A percentile compares a stretch with the other conserved stretches of the same genome.
phyloP scores from a whole-genome alignment of 176 grass and related monocot species.

The Lolium rigidum region DNA sequence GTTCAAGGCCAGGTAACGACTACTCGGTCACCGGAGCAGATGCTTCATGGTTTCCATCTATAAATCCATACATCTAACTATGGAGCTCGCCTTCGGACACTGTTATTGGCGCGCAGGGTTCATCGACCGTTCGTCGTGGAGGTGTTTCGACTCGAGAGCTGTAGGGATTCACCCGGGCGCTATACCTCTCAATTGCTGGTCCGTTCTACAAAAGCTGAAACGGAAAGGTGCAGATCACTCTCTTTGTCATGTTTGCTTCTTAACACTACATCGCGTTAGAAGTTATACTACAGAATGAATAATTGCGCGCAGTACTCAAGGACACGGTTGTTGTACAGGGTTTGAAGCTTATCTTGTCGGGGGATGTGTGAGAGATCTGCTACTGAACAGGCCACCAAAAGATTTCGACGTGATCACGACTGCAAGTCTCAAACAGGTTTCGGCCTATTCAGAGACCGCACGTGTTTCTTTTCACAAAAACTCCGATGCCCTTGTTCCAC shows the following conservation, averaged over 20 bases:
- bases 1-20: constrained; percentile 50
- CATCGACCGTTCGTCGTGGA: constrained; percentile 72
- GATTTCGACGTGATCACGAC: constrained; percentile 93
- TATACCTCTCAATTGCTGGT: constrained; percentile 56
- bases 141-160: constrained; percentile 59
- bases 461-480: constrained; percentile 26
- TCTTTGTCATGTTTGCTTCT: constrained; percentile 38
- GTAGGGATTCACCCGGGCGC: constrained; percentile 50
- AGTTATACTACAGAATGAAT: constrained; percentile 3
- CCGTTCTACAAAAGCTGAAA: constrained; percentile 57
- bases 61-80: neutral
- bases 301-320: constrained; percentile 36
- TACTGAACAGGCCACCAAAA: constrained; percentile 80
- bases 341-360: constrained; percentile 92
- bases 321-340: constrained; percentile 49
- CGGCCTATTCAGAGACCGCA: constrained; percentile 33
- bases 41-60: neutral
- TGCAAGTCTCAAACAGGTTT: constrained; percentile 84
- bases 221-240: constrained; percentile 52
- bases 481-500: constrained; percentile 22
- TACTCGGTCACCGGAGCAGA: neutral
- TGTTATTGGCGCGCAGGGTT: constrained; percentile 42
- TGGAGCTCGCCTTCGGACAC: neutral
- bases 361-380: constrained; percentile 90
- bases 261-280: neutral